These are phyloP conservation scores for Aspergillus asperescens DNA, from an alignment of 495 filamentous ascomycete species.

Conservation along the genomic window DNA sequence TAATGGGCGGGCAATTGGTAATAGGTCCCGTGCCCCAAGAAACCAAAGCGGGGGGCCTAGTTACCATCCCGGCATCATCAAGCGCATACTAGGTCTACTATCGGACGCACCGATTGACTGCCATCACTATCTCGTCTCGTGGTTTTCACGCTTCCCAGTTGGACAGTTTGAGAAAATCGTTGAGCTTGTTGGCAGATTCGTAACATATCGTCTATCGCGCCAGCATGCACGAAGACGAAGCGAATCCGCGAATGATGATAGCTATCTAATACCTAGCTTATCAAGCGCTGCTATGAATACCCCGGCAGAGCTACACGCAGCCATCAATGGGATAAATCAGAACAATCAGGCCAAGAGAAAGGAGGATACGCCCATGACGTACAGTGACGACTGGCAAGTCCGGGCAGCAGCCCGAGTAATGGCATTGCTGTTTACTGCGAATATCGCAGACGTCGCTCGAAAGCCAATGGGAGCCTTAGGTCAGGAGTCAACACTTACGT, in stretches of 20 bases:
- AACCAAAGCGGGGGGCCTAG: constrained; percentile 37
- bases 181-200: constrained; percentile 71
- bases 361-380: constrained; percentile 52
- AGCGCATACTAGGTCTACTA: constrained; percentile 75
- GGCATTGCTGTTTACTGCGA: constrained; percentile 78
- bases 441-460: constrained; percentile 49
- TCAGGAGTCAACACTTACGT: constrained; percentile 20
- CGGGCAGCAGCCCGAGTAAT: constrained; percentile 76
- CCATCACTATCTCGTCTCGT: constrained; percentile 78
- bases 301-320: constrained; percentile 71
- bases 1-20: constrained; percentile 16
- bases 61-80: constrained; percentile 77
- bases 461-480: constrained; percentile 26
- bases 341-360: constrained; percentile 40
- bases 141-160: constrained; percentile 72
- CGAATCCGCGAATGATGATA: constrained; percentile 49
- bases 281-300: constrained; percentile 53
- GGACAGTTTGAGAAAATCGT: constrained; percentile 65
- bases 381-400: constrained; percentile 89
- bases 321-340: constrained; percentile 56
- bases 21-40: constrained; percentile 14
- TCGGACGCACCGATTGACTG: constrained; percentile 70
- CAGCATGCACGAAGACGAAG: constrained; percentile 65
- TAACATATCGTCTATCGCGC: constrained; percentile 74
- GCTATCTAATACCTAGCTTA: constrained; percentile 66